These are phyloP conservation scores for Lentinula raphanica DNA, from an alignment of 768 basidiomycete species.

Conservation along the genomic window DNA sequence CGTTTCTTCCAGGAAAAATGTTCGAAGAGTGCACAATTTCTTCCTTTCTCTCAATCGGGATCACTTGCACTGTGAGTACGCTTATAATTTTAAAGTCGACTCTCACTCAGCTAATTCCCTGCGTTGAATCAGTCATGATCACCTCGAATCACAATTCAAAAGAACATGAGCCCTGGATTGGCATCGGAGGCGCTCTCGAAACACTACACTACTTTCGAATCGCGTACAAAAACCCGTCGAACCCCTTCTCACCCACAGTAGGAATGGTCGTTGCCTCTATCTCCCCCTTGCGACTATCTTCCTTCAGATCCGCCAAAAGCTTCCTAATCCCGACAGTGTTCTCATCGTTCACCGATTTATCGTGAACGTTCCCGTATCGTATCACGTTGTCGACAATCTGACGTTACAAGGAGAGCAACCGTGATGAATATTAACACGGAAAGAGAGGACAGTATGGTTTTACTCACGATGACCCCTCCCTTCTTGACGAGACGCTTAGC, in stretches of 20 bases:
- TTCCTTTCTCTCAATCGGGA: too few species aligned
- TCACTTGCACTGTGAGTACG: too few species aligned
- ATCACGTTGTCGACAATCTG: conserved; percentile 63
- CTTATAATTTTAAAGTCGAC: too few species aligned
- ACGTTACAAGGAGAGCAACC: too few species aligned
- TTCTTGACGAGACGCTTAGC: conserved; percentile 54
- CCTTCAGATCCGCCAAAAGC: conserved; percentile 41
- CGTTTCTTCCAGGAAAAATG: too few species aligned
- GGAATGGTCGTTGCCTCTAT: conserved; percentile 47
- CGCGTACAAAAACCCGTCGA: conserved; percentile 49
- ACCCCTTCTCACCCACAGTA: conserved; percentile 47
- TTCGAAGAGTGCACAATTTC: too few species aligned
- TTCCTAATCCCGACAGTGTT: conserved; percentile 41
- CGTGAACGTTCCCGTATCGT: conserved; percentile 39
- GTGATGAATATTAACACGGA: too few species aligned
- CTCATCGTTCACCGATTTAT: conserved; percentile 27
- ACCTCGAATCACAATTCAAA: background rate
- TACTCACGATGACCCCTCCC: conserved; percentile 56
- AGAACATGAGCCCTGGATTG: background rate
- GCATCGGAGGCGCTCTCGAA: too few species aligned
- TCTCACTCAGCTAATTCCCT: too few species aligned
- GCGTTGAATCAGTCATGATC: too few species aligned
- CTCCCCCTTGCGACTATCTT: conserved; percentile 30
- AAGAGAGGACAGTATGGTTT: too few species aligned
- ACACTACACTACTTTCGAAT: conserved; percentile 24